Percentiles rank a stretch among this genome's conserved stretches.
These are phyloP conservation scores for Allomyces macrogynus DNA, from an alignment of 192 early-diverging fungal genomes.

Conservation along the genomic window DNA sequence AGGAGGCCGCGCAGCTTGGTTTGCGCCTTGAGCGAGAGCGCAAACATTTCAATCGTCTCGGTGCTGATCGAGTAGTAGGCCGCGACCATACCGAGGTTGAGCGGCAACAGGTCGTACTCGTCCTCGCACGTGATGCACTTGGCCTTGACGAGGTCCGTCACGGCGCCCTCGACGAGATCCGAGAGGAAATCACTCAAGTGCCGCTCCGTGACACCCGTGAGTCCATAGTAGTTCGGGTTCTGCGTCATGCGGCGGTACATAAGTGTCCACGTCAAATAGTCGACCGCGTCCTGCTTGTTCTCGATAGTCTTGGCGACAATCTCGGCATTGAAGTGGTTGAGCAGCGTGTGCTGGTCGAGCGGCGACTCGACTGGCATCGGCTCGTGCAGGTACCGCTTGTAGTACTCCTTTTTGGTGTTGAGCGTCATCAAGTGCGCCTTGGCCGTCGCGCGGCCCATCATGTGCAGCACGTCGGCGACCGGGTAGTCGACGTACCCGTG, in stretches of 20 bases:
- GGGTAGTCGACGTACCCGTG: conserved; percentile 92
- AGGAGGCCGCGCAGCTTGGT: conserved; percentile 80
- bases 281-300: conserved; percentile 96
- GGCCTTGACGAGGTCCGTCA: conserved; percentile 64
- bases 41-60: conserved; percentile 82
- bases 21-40: conserved; percentile 58
- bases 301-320: conserved; percentile 85
- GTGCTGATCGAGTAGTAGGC: conserved; percentile 95
- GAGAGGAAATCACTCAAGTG: conserved; percentile 85
- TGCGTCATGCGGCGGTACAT: conserved; percentile 85
- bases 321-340: conserved; percentile 95
- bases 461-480: conserved; percentile 88
- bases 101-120: conserved; percentile 50
- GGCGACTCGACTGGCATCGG: conserved; percentile 88
- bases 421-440: conserved; percentile 86
- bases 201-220: conserved; percentile 66
- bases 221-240: conserved; percentile 92
- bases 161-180: conserved; percentile 78
- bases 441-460: conserved; percentile 89
- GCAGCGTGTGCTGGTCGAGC: conserved; percentile 66
- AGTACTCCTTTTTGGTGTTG: conserved; percentile 84
- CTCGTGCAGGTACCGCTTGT: conserved; percentile 94
- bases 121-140: conserved; percentile 60
- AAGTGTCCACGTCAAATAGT: conserved; percentile 98
- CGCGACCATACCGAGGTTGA: conserved; percentile 93